Conservation (phyloP, 2,329 filamentous ascomycete species). For the Alternaria conjuncta region DNA sequence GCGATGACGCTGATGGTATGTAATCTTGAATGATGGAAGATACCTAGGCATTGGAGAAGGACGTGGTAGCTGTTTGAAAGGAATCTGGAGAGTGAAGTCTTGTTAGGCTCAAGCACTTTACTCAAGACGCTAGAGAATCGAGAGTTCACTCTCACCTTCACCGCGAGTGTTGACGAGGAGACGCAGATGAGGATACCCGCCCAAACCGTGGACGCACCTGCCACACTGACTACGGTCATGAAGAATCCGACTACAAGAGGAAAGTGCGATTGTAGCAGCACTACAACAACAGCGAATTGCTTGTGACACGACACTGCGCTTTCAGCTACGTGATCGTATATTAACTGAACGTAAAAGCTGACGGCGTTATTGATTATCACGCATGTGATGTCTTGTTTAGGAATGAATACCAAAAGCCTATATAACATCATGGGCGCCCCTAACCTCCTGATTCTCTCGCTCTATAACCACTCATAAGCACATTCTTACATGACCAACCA, state of each 20-base stretch:
- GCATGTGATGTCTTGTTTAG: neutral
- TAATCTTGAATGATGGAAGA: neutral
- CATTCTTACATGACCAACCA: neutral
- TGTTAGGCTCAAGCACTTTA: neutral
- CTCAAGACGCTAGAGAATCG: neutral
- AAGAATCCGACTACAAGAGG: neutral
- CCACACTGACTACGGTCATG: neutral
- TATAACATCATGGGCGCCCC: neutral
- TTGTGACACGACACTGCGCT: neutral
- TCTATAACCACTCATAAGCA: neutral
- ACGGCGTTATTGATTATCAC: neutral
- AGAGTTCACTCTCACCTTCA: neutral
- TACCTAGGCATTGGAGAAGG: neutral
- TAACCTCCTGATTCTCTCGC: neutral
- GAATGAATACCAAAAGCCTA: neutral
- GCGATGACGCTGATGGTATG: neutral
- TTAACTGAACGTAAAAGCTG: neutral
- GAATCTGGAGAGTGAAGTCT: neutral
- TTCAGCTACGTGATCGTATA: neutral
- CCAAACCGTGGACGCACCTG: neutral
- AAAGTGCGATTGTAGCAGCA: neutral
- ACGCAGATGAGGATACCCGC: neutral
- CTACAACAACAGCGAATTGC: neutral
- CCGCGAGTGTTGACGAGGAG: neutral
- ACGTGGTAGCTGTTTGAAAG: neutral